phyloP scores from a whole-genome alignment of 192 early-diverging fungal species.

The Linnemannia zychae region DNA sequence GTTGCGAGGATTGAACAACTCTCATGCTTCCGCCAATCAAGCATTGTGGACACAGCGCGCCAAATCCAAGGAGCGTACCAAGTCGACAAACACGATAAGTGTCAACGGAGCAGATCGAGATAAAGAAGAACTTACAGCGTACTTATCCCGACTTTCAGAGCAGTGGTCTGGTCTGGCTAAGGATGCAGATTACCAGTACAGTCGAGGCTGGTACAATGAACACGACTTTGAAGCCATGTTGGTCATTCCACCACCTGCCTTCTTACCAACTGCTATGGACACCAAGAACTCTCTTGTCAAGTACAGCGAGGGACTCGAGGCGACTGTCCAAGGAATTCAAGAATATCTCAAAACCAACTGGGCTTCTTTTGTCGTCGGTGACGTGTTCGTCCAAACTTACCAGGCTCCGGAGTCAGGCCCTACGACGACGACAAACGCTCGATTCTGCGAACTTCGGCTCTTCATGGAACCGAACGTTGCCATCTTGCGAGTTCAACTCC shows the following conservation, averaged over 20 bases:
- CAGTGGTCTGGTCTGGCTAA: slow-evolving; percentile 51
- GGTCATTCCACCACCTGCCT: slow-evolving; percentile 34
- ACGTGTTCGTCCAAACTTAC: slow-evolving; percentile 44
- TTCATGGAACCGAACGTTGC: slow-evolving; percentile 43
- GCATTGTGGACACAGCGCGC: slow-evolving; percentile 41
- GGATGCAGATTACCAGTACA: slow-evolving; percentile 48
- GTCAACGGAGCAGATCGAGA: not conserved
- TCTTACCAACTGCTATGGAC: slow-evolving; percentile 44
- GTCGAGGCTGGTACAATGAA: slow-evolving; percentile 64
- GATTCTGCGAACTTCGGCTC: slow-evolving; percentile 54
- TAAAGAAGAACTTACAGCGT: slow-evolving; percentile 20
- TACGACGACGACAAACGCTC: slow-evolving; percentile 24
- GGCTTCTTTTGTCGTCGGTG: slow-evolving; percentile 47
- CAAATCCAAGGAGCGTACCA: slow-evolving; percentile 30
- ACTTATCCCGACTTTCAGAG: slow-evolving; percentile 41
- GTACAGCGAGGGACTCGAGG: slow-evolving; percentile 34
- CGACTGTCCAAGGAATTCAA: slow-evolving; percentile 17
- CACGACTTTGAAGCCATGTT: slow-evolving; percentile 60
- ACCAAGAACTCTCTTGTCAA: slow-evolving; percentile 46
- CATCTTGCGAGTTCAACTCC: slow-evolving; percentile 30
- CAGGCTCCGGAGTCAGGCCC: slow-evolving; percentile 26
- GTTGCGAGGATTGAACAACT: slow-evolving; percentile 56
- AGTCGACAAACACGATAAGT: not conserved
- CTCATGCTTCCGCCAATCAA: slow-evolving; percentile 43
- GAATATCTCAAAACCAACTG: slow-evolving; percentile 35